Evolutionary conservation across 257 asterid species (phyloP).

Genomic region (Schizonepeta tenuifolia): DNA sequence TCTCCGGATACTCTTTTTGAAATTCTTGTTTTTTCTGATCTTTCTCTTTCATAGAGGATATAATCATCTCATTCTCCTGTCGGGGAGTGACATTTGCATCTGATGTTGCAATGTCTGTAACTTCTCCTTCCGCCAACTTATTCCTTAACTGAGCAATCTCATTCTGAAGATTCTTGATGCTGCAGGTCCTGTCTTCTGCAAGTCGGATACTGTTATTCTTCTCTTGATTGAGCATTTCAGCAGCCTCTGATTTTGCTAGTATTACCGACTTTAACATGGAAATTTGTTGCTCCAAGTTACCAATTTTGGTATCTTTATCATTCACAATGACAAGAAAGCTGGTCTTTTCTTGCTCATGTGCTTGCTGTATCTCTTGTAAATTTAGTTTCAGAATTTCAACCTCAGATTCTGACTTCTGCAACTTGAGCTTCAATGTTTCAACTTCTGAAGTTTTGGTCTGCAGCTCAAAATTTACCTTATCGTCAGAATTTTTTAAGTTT

Average conservation of each 20-base stretch:
- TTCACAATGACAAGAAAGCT: conserved; percentile 31
- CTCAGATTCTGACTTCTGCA: conserved; percentile 36
- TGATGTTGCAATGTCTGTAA: conserved; percentile 25
- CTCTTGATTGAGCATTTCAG: conserved; percentile 37
- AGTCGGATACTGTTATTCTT: conserved; percentile 36
- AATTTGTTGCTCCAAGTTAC: conserved; percentile 38
- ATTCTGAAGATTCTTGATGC: conserved; percentile 34
- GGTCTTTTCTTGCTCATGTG: conserved; percentile 35
- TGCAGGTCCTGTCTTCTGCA: conserved; percentile 40
- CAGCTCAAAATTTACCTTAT: conserved; percentile 34
- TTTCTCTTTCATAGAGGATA: conserved; percentile 31
- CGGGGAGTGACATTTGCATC: conserved; percentile 28
- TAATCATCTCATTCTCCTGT: conserved; percentile 31
- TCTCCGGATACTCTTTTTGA: conserved; percentile 30
- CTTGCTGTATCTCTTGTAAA: conserved; percentile 35
- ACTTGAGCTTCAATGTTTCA: conserved; percentile 29
- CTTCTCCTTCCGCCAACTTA: conserved; percentile 39
- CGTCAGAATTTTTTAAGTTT: conserved; percentile 29
- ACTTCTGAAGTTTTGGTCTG: conserved; percentile 35
- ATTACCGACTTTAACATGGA: conserved; percentile 27
- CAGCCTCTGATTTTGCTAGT: conserved; percentile 33
- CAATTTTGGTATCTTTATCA: conserved; percentile 36
- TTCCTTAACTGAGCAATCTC: conserved; percentile 40
- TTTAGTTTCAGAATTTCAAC: conserved; percentile 32
- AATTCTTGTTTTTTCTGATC: conserved; percentile 37